Base-by-base conservation (phyloP, 129 eudicot genomes). In the Tagetes patula region DNA sequence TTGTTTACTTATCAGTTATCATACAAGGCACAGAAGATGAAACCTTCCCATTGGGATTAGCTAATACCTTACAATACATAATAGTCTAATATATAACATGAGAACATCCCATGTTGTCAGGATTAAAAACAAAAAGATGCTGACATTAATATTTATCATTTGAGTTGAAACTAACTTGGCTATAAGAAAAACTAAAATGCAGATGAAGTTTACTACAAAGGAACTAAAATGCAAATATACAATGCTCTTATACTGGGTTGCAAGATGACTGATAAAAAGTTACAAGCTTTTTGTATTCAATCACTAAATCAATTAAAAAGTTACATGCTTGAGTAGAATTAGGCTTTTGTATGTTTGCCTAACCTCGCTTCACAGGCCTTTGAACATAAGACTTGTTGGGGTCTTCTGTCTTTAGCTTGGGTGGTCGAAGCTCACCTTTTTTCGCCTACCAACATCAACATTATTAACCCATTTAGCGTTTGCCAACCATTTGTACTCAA, bases 391-490 rank as follows among this genome's bases (percentile, higher is more conserved):
- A 88, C 83, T 95, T 95, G 82, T 90, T 95, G 58, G 97, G 99
- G 74, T 95, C 99, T 84, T 95, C 96, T 12, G 99, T 95, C 93
- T 95, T 95, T 31, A 95, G 91, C 85, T 95, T 95, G 47, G 99
- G 99, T 33, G 99, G 99, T 48, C 99, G 96, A 43, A 95, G 73
- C 76, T 95, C 97, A 27, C 99, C 97, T 75, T 95, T 95, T 84
- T 95, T 95, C 45, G 78, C 96, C 97, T 94, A 82, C 61, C 77
- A 13, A 71, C 6, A 0, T 52, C 67, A 67, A 20, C 30, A 75
- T 43, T 14, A 75, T 20, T 20, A 20, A 20, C 27, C 47, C 33
- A 37, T 74, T 38, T 40, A 47, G 14, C 50, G 39, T 63, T 13
- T 4, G 12, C 40, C 52, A 62, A 36, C 31, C 31, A 49, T n/a